Base-by-base conservation (phyloP, 148 eudicot genomes). In the Simmondsia chinensis region DNA sequence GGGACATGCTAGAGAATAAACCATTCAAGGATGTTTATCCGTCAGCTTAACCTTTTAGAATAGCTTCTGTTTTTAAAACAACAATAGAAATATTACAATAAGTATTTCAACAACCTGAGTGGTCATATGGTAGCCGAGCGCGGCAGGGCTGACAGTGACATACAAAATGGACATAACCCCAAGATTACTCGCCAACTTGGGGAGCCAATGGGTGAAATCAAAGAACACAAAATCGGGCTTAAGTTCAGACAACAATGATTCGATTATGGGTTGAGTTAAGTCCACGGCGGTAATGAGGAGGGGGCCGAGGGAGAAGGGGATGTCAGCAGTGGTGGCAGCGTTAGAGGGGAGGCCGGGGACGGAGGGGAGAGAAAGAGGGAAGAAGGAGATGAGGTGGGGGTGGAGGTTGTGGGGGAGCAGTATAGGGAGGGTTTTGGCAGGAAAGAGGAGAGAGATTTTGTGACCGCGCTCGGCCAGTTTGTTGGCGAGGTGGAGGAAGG, bases 391-490 rank as follows among this genome's bases (percentile, higher is more conserved):
- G 27, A 51, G 56, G 19, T 46, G 7, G 0, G 63, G 69, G 48
- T 57, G 48, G 21, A 34, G 52, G 37, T 64, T 64, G 17, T 43
- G 56, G 10, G 37, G 26, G 8, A 18, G 23, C 1, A 65, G 7
- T 16, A 50, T 64, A 11, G 14, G 0, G 9, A 15, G 30, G 6
- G 59, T 52, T 11, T 30, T 64, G 9, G 21, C 12, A 6, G 70
- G 64, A 12, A 51, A 15, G 2, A 64, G 21, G 7, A 57, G 17
- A 0, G 70, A 45, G 44, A 65, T 33, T 23, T 33, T 46, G 46
- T 58, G 59, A 19, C 64, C 64, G 32, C 20, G 38, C 16, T 46
- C 13, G 48, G 70, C 70, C 0, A 63, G 38, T 55, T 63, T 63
- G 56, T 49, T 63, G 39, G 56, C 46, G 2, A 49, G 9, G 14